Evolutionary conservation across 805 yeast genomes (phyloP), one percentile per base, ranked within the genome.

Genomic region (Debaryomyces prosopidis): DNA sequence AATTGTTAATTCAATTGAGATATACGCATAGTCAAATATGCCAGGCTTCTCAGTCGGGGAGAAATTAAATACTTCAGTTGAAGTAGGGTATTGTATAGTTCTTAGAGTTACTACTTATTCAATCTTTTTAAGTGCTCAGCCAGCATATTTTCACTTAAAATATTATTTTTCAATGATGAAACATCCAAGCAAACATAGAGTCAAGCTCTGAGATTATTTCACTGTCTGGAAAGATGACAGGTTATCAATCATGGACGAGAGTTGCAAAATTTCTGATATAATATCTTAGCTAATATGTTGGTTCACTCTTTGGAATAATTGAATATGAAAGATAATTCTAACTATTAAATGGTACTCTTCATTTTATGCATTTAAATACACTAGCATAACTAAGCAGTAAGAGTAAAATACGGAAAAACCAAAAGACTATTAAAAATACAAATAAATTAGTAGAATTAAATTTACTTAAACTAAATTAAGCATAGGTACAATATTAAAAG

Each of bases 181-280:
- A 84, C 67, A 80, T 73, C 70, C 66, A 74, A 80, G 79, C 86
- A 84, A 81, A 82, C 87, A 83, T 84, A 84, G 91, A 85, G 91
- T 85, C 91, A 85, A 85, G 91, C 90, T 85, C 91, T 76, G 88
- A 84, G 85, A 74, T 66, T 65, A 67, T 48, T 54, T 63, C 73
- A 71, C 68, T 55, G 75, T 61, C 75, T 70, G 76, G 76, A 70
- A 70, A 70, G 66, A 70, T 70, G 76, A 65, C 70, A 50, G 70
- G 74, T 54, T 58, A 23, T 42, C 49, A 49, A 55, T 63, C 65
- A 59, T 54, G 79, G 91, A 85, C 81, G 90, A 85, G 87, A 82
- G 66, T 80, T 83, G 87, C 87, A 76, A 47, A 40, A 53, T 46
- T 66, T 69, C 72, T 68, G 73, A 66, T 44, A 33, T n/a, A 26